Evolutionary conservation across 129 eudicot species (phyloP).

Genomic region (Centaurea solstitialis): DNA sequence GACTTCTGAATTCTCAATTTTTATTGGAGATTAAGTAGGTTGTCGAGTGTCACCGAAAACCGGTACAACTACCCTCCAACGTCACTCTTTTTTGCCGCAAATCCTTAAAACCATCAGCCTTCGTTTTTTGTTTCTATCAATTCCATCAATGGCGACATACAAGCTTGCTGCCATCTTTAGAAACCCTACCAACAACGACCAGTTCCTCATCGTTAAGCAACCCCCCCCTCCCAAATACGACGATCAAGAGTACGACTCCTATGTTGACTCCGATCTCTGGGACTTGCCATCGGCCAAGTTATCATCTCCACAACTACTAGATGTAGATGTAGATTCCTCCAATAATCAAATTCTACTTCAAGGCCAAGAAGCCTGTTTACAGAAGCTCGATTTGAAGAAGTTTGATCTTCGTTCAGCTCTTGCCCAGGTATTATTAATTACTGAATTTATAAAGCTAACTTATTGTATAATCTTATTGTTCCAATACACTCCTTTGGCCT

Average conservation of each 20-base stretch:
- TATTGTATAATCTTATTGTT: background rate
- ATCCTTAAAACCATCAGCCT: background rate
- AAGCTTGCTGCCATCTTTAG: conserved; percentile 61
- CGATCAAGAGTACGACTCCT: conserved; percentile 81
- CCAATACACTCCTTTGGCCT: background rate
- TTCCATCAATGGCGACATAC: conserved; percentile 52
- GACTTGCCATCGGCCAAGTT: conserved; percentile 54
- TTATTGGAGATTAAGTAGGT: too few species aligned
- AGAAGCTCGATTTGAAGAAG: conserved; percentile 38
- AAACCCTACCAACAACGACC: conserved; percentile 53
- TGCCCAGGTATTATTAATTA: conserved; percentile 50
- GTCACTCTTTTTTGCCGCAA: background rate
- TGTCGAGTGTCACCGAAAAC: background rate
- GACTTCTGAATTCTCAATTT: too few species aligned
- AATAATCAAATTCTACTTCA: conserved; percentile 29
- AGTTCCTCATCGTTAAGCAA: conserved; percentile 62
- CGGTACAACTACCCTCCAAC: conserved; percentile 17
- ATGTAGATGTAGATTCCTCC: conserved; percentile 16
- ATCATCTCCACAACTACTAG: conserved; percentile 27
- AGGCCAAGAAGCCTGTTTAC: conserved; percentile 42
- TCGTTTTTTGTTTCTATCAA: background rate
- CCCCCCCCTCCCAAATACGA: conserved; percentile 71
- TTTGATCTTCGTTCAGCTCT: conserved; percentile 65
- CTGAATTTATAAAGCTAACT: background rate
- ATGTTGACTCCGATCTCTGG: conserved; percentile 77